phyloP scores from a whole-genome alignment of 2,329 filamentous ascomycete genomes.

The Scedosporium boydii region DNA sequence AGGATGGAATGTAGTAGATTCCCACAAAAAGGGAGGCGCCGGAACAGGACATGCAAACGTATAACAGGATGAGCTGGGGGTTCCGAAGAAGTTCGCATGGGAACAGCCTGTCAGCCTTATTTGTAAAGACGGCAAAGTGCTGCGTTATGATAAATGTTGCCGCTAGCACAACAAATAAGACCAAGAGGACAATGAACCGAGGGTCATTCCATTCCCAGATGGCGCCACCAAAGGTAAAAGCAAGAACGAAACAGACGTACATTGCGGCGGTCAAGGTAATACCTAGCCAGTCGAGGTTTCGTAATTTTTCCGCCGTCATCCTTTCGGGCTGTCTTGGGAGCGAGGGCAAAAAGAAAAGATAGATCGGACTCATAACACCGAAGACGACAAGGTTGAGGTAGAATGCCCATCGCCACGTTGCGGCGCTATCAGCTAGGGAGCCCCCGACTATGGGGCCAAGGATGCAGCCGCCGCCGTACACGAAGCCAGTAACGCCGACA shows the following conservation, averaged over 20 bases:
- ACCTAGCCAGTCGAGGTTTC: slow-evolving; percentile 32
- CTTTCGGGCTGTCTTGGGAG: slow-evolving; percentile 12
- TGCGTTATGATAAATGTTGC: slow-evolving; percentile 28
- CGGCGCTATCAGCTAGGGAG: slow-evolving; percentile 26
- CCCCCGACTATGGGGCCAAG: slow-evolving; percentile 38
- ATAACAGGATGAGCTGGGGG: slow-evolving; percentile 10
- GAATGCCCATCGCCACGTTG: slow-evolving; percentile 29
- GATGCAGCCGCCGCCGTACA: slow-evolving; percentile 34
- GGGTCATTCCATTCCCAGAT: slow-evolving; percentile 34
- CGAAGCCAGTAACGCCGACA: slow-evolving; percentile 13
- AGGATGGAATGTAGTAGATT: slow-evolving; percentile 12
- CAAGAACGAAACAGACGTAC: slow-evolving; percentile 32
- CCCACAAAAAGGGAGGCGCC: slow-evolving; percentile 10
- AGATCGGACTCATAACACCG: slow-evolving; percentile 19
- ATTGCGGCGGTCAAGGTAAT: slow-evolving; percentile 29
- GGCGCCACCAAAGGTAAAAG: slow-evolving; percentile 37
- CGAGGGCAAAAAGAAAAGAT: slow-evolving; percentile 18
- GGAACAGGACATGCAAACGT: slow-evolving; percentile 9
- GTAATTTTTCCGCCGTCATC: slow-evolving; percentile 16
- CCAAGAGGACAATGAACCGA: slow-evolving; percentile 24
- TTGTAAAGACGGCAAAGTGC: slow-evolving; percentile 28
- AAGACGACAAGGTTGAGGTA: slow-evolving; percentile 41
- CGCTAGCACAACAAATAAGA: slow-evolving; percentile 26
- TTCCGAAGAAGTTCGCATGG: slow-evolving; percentile 17
- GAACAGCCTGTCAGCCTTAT: slow-evolving; percentile 22